Percentiles rank a stretch among this genome's conserved stretches.
phyloP scores from a whole-genome alignment of 1,284 basidiomycete genomes.

The Boletus smithii region DNA sequence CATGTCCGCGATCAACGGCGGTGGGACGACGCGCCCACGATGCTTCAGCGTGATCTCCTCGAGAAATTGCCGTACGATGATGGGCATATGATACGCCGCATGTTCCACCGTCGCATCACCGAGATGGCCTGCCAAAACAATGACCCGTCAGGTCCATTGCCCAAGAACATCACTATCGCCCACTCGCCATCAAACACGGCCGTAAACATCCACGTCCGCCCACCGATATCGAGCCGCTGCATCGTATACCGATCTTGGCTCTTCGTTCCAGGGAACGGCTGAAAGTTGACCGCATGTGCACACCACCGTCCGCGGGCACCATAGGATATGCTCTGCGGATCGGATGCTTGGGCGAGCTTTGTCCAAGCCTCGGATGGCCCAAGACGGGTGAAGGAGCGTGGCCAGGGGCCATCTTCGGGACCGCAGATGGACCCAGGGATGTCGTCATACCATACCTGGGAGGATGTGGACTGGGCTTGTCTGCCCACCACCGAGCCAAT shows the following conservation, averaged over 20 bases:
- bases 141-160: constrained; percentile 4
- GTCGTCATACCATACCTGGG: constrained; percentile 44
- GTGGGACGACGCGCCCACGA: constrained; percentile 35
- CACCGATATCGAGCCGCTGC: constrained; percentile 52
- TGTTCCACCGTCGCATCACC: constrained; percentile 68
- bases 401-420: constrained; percentile 62
- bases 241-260: constrained; percentile 62
- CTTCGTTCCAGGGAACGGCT: constrained; percentile 49
- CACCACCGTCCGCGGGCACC: constrained; percentile 39
- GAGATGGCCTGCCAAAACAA: constrained; percentile 49
- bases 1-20: constrained; percentile 49
- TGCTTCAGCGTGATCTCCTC: constrained; percentile 40
- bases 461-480: constrained; percentile 35
- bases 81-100: constrained; percentile 62
- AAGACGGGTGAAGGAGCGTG: constrained; percentile 51
- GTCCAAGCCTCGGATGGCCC: constrained; percentile 47
- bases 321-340: constrained; percentile 45
- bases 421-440: constrained; percentile 56
- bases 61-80: constrained; percentile 59
- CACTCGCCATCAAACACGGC: constrained; percentile 69
- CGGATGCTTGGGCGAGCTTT: constrained; percentile 46
- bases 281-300: constrained; percentile 60
- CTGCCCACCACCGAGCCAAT: constrained; percentile 17
- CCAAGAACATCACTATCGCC: constrained; percentile 16
- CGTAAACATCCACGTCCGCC: constrained; percentile 57